Base-by-base conservation (phyloP, 441 rosid species). In the Croton laevigatus region DNA sequence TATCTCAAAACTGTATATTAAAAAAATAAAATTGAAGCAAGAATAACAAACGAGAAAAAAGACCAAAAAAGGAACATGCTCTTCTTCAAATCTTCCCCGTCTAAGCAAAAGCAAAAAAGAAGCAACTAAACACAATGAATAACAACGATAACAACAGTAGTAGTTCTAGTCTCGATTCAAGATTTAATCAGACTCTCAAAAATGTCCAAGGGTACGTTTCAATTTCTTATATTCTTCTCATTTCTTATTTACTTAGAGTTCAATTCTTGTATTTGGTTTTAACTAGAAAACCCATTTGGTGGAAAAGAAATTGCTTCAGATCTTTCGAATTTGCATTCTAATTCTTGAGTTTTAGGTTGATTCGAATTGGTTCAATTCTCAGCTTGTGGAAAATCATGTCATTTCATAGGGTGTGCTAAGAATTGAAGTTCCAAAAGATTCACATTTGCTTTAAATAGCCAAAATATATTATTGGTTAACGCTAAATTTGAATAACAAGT, bases 151-250 rank as follows among this genome's bases (percentile, higher is more conserved):
- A 61, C 80, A 76, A 44, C 65, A 42, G 63, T 78, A 79, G 17
- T 65, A 65, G 66, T 73, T 73, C 81, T 17, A 82, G 76, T 70
- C 45, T 80, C 68, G 96, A 89, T 83, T 89, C 99, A 37, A 83
- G 97, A 81, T 87, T 95, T 87, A 91, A 84, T 73, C 99, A 89
- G 59, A 93, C 97, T 44, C 95, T 95, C 71, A 90, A 86, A 68
- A 95, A 90, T 82, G 97, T 95, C 65, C 97, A 93, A 62, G 98
- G 95, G 99, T 93, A 81, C 42, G 22, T 19, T n/a, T 54, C 32
- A 23, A 51, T 66, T 58, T 71, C 60, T 0, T 55, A 42, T 60
- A 53, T 34, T 6, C 45, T 53, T n/a, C 53, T 44, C 37, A 22
- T 2, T 19, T 14, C 19, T 45, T 23, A 62, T 44, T 62, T 40